A percentile compares a stretch with the other conserved stretches of the same genome.
These are phyloP conservation scores for Begonia peltatifolia DNA, from an alignment of 306 rosid genomes.

Conservation along the genomic window DNA sequence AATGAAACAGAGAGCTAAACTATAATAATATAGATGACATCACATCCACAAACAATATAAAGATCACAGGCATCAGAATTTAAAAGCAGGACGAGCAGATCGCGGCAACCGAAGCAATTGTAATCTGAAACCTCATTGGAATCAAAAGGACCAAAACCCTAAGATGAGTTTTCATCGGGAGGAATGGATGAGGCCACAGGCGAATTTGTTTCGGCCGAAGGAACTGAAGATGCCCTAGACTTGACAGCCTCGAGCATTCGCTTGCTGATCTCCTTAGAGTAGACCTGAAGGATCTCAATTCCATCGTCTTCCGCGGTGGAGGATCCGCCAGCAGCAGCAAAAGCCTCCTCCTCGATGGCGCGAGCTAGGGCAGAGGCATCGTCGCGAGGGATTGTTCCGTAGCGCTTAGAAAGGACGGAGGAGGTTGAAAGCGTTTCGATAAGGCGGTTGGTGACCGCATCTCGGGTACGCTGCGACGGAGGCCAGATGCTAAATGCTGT, in stretches of 20 bases:
- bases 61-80: background rate
- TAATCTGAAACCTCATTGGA: background rate
- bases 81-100: background rate
- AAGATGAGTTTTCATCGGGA: background rate
- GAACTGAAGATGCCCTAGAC: conserved; percentile 22
- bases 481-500: conserved; percentile 81
- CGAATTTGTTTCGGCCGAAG: conserved; percentile 14
- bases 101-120: background rate
- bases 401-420: conserved; percentile 87
- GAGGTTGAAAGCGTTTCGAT: conserved; percentile 68
- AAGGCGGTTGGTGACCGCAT: conserved; percentile 64
- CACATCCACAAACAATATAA: background rate
- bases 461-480: conserved; percentile 86
- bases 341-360: conserved; percentile 68
- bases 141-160: background rate
- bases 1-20: background rate
- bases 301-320: conserved; percentile 55
- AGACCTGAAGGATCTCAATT: conserved; percentile 79
- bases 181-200: background rate
- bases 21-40: background rate
- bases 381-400: conserved; percentile 47
- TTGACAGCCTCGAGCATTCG: conserved; percentile 85
- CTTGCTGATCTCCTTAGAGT: conserved; percentile 93
- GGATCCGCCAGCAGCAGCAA: conserved; percentile 38
- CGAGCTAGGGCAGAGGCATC: conserved; percentile 48